phyloP scores from a whole-genome alignment of 441 rosid genomes.

The Populus hybrid region DNA sequence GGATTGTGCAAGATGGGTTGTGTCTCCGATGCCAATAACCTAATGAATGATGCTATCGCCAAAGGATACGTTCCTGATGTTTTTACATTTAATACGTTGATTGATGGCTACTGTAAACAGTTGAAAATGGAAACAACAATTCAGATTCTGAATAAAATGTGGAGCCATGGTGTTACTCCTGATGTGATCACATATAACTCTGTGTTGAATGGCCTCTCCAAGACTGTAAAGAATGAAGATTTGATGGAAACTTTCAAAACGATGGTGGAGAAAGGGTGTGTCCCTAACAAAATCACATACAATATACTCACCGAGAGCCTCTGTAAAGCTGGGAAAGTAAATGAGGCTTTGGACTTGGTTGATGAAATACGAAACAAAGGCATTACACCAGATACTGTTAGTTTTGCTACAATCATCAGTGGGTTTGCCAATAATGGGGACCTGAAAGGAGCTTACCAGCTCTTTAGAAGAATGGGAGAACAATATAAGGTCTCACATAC shows the following conservation, averaged over 20 bases:
- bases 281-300: constrained; percentile 74
- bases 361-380: constrained; percentile 53
- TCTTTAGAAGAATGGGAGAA: constrained; percentile 61
- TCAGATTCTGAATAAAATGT: constrained; percentile 65
- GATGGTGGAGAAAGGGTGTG: constrained; percentile 68
- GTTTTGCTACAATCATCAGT: constrained; percentile 61
- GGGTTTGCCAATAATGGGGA: constrained; percentile 68
- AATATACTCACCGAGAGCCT: constrained; percentile 82
- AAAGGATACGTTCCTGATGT: constrained; percentile 79
- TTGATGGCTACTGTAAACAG: constrained; percentile 79
- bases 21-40: constrained; percentile 68
- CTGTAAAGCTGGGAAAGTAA: constrained; percentile 61
- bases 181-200: constrained; percentile 89
- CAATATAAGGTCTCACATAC: constrained; percentile 49
- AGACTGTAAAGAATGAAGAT: constrained; percentile 71
- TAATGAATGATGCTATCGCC: constrained; percentile 60
- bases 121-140: constrained; percentile 71
- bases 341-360: constrained; percentile 64
- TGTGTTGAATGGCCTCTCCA: constrained; percentile 87
- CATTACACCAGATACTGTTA: constrained; percentile 61
- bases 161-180: constrained; percentile 59
- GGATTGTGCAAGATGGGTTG: constrained; percentile 97
- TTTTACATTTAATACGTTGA: constrained; percentile 84
- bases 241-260: constrained; percentile 67
- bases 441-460: constrained; percentile 58